Evolutionary conservation across 257 asterid genomes (phyloP), one percentile per base, ranked within the genome.

Genomic region (Pogostemon cablin): DNA sequence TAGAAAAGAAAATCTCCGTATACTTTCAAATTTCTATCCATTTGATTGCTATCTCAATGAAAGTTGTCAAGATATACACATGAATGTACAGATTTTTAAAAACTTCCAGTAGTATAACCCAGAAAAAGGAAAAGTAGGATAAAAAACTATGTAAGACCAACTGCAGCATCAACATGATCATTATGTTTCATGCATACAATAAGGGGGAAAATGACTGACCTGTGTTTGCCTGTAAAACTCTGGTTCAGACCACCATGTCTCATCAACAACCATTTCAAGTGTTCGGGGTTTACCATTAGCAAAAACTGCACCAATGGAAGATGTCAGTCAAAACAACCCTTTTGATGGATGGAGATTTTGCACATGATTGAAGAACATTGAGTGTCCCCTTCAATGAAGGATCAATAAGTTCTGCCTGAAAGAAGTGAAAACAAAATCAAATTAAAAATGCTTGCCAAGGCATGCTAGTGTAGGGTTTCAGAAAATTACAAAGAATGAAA

Each of bases 331-430:
- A 75, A 68, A 90, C 83, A 53, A 90, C 95, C 68, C 82, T 80
- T 41, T 74, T 85, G 15, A 87, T 61, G 6, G 96, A 77, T 37
- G 91, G 79, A 7, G 79, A 43, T 73, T 80, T 90, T 0, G 84
- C 88, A 72, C 89, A 83, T 9, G 96, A 84, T 7, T 72, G 73
- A 44, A 90, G 92, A 48, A 90, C 89, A 68, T 87, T 87, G 17
- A 87, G 78, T 0, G 96, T 90, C 61, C 96, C 95, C 69, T 90
- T 87, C 6, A 90, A 12, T 20, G 96, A 92, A 57, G 96, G 96
- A 47, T 86, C 92, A 71, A 90, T 78, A 76, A 90, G 15, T 53
- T 90, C 95, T 5, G 57, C 71, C 95, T 89, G 86, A 61, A 71
- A 47, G 39, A 72, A 71, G 69, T 66, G 32, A 44, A 57, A 71